A percentile compares a stretch with the other conserved stretches of the same genome.
Conservation (phyloP, 768 basidiomycete genomes). For the Panaeolus papilionaceus region DNA sequence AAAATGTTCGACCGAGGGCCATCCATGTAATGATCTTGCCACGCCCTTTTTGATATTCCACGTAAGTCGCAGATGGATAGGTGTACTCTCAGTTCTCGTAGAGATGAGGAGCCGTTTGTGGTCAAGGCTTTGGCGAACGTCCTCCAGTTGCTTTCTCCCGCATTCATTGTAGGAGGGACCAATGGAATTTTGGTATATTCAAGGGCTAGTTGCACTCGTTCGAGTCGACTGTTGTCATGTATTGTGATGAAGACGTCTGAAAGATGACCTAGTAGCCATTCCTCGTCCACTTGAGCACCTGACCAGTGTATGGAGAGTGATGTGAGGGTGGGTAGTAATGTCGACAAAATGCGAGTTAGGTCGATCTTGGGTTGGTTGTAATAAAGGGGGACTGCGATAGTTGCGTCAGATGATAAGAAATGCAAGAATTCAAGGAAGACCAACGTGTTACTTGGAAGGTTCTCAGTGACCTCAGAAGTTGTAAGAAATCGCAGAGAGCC, state of each 20-base stretch:
- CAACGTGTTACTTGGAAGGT: neutral
- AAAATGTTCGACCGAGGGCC: neutral
- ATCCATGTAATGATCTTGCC: neutral
- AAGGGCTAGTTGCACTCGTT: constrained; percentile 4
- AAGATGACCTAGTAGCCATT: neutral
- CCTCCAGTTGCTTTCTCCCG: neutral
- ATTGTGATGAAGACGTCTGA: neutral
- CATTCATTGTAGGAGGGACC: neutral
- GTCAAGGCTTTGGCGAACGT: neutral
- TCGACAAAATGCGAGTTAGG: neutral
- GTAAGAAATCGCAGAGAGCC: neutral
- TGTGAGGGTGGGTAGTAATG: neutral
- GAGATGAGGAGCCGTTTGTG: neutral
- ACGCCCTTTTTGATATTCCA: neutral
- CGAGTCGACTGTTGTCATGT: neutral
- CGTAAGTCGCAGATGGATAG: neutral
- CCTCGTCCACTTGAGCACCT: neutral
- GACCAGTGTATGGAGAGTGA: constrained; percentile 2
- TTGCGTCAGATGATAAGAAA: neutral
- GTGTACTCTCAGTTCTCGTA: neutral
- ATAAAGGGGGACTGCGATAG: neutral
- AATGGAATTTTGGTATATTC: neutral
- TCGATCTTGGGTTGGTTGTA: constrained; percentile 1
- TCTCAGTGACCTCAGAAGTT: neutral
- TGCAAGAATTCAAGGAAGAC: neutral